Conservation (phyloP, 1,139 yeast species). For the Hemisphaericaspora lyxosophila region DNA sequence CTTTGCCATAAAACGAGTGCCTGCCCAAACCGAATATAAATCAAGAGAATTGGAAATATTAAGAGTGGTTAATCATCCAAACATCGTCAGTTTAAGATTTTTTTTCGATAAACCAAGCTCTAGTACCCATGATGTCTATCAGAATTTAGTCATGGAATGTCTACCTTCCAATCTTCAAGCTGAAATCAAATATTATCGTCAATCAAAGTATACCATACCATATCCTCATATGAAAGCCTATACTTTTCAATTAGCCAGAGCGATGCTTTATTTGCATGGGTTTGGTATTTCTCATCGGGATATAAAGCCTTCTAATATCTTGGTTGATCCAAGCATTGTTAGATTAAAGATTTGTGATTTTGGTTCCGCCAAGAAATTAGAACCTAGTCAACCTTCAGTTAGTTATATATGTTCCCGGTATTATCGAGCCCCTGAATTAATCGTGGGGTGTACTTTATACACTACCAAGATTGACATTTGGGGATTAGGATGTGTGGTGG, state of each 20-base stretch:
- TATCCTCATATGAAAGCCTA: constrained; percentile 74
- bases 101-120: constrained; percentile 67
- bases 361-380: constrained; percentile 78
- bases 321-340: constrained; percentile 68
- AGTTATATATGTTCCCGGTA: constrained; percentile 79
- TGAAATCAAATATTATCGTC: constrained; percentile 70
- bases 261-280: constrained; percentile 79
- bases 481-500: constrained; percentile 85
- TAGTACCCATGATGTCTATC: constrained; percentile 64
- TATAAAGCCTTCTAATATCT: constrained; percentile 75
- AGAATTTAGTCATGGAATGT: constrained; percentile 82
- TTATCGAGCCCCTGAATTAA: constrained; percentile 81
- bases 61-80: constrained; percentile 74
- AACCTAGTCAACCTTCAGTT: constrained; percentile 71
- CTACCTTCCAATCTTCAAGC: constrained; percentile 75
- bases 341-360: constrained; percentile 75
- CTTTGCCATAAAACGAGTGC: constrained; percentile 77
- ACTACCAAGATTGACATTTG: constrained; percentile 80
- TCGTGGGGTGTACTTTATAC: constrained; percentile 73
- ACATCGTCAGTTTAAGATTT: constrained; percentile 63
- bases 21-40: constrained; percentile 83
- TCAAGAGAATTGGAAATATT: constrained; percentile 75
- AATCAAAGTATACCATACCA: constrained; percentile 62
- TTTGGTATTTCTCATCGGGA: constrained; percentile 80
- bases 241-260: constrained; percentile 78